phyloP scores from a whole-genome alignment of 176 grass and related monocot genomes.

The Oryza meridionalis region DNA sequence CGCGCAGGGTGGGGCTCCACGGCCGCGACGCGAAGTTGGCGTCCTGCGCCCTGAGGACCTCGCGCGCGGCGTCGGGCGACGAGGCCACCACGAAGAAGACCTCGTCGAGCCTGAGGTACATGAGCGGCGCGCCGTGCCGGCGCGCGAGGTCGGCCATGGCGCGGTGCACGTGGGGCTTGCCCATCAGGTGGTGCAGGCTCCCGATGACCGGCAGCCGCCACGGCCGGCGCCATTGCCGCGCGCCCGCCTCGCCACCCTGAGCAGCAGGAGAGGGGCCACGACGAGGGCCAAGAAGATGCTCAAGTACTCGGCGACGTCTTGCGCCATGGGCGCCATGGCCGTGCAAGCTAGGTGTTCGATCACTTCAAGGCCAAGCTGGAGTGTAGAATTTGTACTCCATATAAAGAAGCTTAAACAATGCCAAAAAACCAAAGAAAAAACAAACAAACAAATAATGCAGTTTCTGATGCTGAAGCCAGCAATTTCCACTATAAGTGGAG shows the following conservation, averaged over 20 bases:
- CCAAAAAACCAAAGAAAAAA: background rate
- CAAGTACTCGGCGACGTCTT: background rate
- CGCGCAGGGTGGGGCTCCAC: background rate
- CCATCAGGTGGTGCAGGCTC: constrained; percentile 37
- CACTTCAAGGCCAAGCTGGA: background rate
- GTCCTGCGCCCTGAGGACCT: constrained; percentile 42
- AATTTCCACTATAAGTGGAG: no score
- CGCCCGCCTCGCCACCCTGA: background rate
- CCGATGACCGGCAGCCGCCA: constrained; percentile 41
- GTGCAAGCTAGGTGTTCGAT: background rate
- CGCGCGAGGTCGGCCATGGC: constrained; percentile 36
- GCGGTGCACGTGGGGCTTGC: constrained; percentile 19
- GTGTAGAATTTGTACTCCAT: background rate
- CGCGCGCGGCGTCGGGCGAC: constrained; percentile 6
- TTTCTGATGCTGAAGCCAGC: background rate
- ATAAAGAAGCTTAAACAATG: background rate
- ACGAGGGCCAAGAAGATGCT: background rate
- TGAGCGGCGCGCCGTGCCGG: constrained; percentile 24
- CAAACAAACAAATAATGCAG: background rate
- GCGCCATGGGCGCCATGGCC: background rate
- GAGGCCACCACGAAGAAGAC: constrained; percentile 25
- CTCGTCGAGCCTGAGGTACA: constrained; percentile 44
- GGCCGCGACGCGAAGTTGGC: constrained; percentile 34
- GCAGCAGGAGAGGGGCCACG: background rate
- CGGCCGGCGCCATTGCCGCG: constrained; percentile 5